phyloP scores from a whole-genome alignment of 148 eudicot species.

The Vaccinium macrocarpon region DNA sequence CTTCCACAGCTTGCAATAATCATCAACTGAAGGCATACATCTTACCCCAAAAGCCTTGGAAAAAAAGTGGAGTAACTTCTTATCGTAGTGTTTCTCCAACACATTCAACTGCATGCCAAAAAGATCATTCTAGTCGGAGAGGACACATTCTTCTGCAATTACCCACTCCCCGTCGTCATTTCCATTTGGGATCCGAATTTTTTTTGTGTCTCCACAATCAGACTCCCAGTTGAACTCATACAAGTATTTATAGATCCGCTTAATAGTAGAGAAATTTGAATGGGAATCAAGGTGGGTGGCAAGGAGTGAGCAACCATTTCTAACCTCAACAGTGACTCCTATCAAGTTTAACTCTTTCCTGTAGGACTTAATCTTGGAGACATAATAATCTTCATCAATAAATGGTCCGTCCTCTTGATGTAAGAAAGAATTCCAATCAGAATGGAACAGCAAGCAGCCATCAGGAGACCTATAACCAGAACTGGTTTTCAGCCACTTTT shows the following conservation, averaged over 20 bases:
- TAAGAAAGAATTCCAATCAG: conserved; percentile 29
- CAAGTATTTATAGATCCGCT: conserved; percentile 43
- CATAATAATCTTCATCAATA: conserved; percentile 58
- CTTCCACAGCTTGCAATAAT: conserved; percentile 63
- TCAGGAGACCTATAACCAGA: conserved; percentile 46
- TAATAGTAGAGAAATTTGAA: conserved; percentile 30
- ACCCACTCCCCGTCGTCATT: conserved; percentile 47
- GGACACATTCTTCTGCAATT: conserved; percentile 45
- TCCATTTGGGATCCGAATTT: conserved; percentile 52
- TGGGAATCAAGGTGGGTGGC: conserved; percentile 35
- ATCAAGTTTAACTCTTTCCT: conserved; percentile 40
- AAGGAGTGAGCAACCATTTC: conserved; percentile 34
- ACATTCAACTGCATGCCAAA: conserved; percentile 40
- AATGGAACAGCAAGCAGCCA: conserved; percentile 39
- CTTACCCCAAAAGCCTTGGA: conserved; percentile 36
- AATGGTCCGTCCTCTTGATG: conserved; percentile 53
- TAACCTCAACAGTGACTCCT: conserved; percentile 38
- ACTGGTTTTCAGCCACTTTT: conserved; percentile 54
- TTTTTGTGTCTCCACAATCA: neutral
- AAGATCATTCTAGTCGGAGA: conserved; percentile 42
- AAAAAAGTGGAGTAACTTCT: conserved; percentile 39
- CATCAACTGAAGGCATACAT: conserved; percentile 38
- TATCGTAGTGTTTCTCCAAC: conserved; percentile 39
- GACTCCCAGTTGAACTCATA: conserved; percentile 37
- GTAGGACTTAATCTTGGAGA: conserved; percentile 31